These are phyloP conservation scores for Pseudophaeomoniella oleicola DNA, from an alignment of 2,329 filamentous ascomycete species.

Conservation along the genomic window DNA sequence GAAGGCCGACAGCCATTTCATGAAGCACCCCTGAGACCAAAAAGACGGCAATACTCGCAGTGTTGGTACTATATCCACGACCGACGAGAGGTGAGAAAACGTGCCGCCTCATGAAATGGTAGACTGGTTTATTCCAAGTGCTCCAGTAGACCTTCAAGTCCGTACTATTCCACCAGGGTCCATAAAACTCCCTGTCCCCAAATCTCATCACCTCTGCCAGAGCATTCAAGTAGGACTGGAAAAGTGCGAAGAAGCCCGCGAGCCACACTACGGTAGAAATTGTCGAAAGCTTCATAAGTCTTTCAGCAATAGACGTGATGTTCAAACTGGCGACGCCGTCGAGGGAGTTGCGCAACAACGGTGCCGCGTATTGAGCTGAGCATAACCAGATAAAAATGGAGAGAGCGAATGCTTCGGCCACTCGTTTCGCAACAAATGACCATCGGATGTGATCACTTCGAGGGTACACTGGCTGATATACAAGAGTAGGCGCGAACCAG, in stretches of 20 bases:
- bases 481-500: constrained; percentile 92
- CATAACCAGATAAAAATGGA: constrained; percentile 90
- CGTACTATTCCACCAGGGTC: constrained; percentile 94
- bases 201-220: constrained; percentile 82
- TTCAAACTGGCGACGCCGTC: constrained; percentile 74
- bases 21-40: constrained; percentile 77
- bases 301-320: constrained; percentile 67
- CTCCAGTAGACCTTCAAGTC: constrained; percentile 84
- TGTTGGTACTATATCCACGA: constrained; percentile 57
- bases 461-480: constrained; percentile 95
- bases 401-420: constrained; percentile 62
- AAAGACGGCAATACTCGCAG: constrained; percentile 72
- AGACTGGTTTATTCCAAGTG: constrained; percentile 95
- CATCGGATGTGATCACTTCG: constrained; percentile 69
- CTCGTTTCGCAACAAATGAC: constrained; percentile 71
- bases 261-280: constrained; percentile 96
- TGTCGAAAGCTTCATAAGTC: constrained; percentile 86
- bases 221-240: constrained; percentile 84
- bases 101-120: constrained; percentile 90
- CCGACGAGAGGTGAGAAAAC: constrained; percentile 80
- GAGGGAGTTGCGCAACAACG: constrained; percentile 76
- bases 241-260: constrained; percentile 90
- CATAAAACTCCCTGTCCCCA: constrained; percentile 87
- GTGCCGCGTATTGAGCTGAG: constrained; percentile 85
- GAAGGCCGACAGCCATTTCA: constrained; percentile 82